A percentile compares a stretch with the other conserved stretches of the same genome.
Evolutionary conservation across 768 basidiomycete species (phyloP).

Genomic region (Leccinellum albellum): DNA sequence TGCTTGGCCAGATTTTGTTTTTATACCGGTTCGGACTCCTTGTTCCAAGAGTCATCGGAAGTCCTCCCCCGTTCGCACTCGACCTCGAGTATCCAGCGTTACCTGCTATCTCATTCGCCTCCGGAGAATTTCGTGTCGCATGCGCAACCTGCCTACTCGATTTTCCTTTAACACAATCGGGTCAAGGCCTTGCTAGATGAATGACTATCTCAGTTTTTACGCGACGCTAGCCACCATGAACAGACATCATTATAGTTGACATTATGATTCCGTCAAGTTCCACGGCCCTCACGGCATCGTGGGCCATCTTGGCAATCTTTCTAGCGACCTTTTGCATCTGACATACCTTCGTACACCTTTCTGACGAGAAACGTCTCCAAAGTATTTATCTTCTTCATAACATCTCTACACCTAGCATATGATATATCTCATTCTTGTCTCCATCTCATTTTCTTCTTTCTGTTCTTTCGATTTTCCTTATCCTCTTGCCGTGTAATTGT

Average conservation of each 20-base stretch:
- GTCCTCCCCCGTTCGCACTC: slow-evolving; percentile 42
- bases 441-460: not conserved
- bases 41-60: slow-evolving; percentile 28
- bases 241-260: not conserved
- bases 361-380: not conserved
- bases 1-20: slow-evolving; percentile 63
- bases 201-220: not conserved
- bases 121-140: slow-evolving; percentile 23
- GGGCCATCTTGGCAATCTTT: not conserved
- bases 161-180: slow-evolving; percentile 26
- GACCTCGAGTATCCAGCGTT: slow-evolving; percentile 53
- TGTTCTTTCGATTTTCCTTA: not conserved
- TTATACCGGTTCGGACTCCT: slow-evolving; percentile 58
- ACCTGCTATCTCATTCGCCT: slow-evolving; percentile 37
- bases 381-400: not conserved
- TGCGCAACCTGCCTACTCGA: slow-evolving; percentile 21
- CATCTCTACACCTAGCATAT: not conserved
- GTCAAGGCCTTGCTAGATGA: slow-evolving; percentile 10
- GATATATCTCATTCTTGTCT: not conserved
- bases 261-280: not conserved
- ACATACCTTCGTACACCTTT: not conserved
- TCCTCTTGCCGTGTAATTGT: slow-evolving; percentile 12
- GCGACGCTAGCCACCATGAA: not conserved
- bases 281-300: not conserved
- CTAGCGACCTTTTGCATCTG: not conserved